Base-by-base conservation (phyloP, 2,329 filamentous ascomycete genomes). In the Elsinoe perseae region DNA sequence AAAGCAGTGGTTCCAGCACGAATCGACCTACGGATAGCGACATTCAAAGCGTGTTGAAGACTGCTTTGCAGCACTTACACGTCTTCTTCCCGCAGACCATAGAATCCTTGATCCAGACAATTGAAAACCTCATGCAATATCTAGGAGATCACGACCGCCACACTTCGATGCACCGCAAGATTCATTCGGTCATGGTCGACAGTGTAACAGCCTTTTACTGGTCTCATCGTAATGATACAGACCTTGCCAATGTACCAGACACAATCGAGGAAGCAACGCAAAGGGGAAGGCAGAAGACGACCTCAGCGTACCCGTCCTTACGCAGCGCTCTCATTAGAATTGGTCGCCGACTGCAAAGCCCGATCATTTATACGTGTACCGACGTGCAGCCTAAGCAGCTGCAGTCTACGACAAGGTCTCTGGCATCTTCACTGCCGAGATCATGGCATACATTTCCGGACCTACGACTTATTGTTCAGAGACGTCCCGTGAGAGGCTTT, bases 51-150 rank as follows among this genome's bases (percentile, higher is more conserved):
- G 60, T 73, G 1, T 57, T 80, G 12, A 58, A 61, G n/a, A 61
- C 61, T 20, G 68, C 72, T 3, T 69, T 85, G 0, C 63, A 69
- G 25, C 81, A 85, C 62, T 66, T 85, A 34, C 81, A 84, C 64
- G 70, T 85, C 59, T 79, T 83, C 68, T 75, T 70, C 2, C 80
- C 80, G 0, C 72, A 77, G 43, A 78, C 77, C 1, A 78, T 78
- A 21, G 46, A 68, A 2, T 72, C 76, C 1, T 67, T 83, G 0
- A 67, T 82, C 2, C 65, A 74, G 5, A 80, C 79, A 0, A 63
- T 85, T 1, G 59, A 67, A 2, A 60, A 62, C 0, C 64, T 85
- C 0, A 72, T 75, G 14, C 42, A 61, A 0, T 81, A 83, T 64
- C 74, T 85, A 6, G 72, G 81, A 59, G 60, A 72, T 57, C 7